Evolutionary conservation across 331 rosid species (phyloP).

Genomic region (Phaseolus coccineus): DNA sequence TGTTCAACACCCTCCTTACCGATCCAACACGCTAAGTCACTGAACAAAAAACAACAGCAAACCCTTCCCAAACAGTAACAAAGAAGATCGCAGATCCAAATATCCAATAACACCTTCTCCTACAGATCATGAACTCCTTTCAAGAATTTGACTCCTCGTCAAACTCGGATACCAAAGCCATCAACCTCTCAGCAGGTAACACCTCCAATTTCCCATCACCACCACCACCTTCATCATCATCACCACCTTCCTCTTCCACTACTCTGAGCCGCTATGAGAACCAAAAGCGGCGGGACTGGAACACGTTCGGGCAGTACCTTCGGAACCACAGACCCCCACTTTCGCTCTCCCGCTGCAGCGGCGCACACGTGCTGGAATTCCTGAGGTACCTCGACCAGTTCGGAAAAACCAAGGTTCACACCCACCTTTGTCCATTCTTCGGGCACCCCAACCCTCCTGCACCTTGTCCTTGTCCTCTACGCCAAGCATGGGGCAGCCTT

Average conservation of each 20-base stretch:
- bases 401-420: constrained; percentile 81
- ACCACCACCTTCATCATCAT: constrained; percentile 21
- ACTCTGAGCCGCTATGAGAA: constrained; percentile 82
- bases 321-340: constrained; percentile 86
- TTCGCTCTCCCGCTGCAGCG: constrained; percentile 68
- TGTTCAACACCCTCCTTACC: neutral
- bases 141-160: constrained; percentile 59
- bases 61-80: neutral
- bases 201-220: constrained; percentile 31
- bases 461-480: constrained; percentile 82
- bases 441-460: constrained; percentile 89
- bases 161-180: constrained; percentile 28
- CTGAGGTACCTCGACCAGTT: constrained; percentile 78
- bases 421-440: constrained; percentile 73
- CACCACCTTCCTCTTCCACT: neutral
- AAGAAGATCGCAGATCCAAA: neutral
- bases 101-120: constrained; percentile 27
- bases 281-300: constrained; percentile 87
- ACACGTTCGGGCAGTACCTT: constrained; percentile 85
- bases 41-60: neutral
- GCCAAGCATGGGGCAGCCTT: constrained; percentile 92
- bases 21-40: constrained; percentile 1
- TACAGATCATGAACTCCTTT: constrained; percentile 59
- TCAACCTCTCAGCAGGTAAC: constrained; percentile 12
- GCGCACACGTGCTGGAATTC: constrained; percentile 82